phyloP scores from a whole-genome alignment of 345 rosid genomes.

The Aurinia saxatilis region DNA sequence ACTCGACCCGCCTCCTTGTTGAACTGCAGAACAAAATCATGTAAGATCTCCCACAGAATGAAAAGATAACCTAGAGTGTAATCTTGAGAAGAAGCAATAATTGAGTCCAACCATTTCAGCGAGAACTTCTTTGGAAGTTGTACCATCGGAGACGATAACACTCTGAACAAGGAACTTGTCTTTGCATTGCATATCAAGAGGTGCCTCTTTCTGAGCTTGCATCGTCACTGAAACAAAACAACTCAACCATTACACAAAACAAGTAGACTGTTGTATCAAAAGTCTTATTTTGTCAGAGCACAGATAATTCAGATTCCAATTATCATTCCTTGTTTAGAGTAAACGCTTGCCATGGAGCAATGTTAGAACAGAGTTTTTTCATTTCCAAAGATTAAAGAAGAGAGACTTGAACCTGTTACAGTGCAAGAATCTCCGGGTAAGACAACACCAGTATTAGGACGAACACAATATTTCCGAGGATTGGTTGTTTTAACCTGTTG shows the following conservation, averaged over 20 bases:
- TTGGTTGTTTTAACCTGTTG: conserved; percentile 79
- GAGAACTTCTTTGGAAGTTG: conserved; percentile 45
- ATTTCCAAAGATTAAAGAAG: background rate
- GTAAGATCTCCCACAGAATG: background rate
- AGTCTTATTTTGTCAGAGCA: too few relatives aligned
- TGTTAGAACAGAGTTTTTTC: too few relatives aligned
- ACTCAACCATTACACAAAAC: too few relatives aligned
- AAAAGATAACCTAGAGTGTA: background rate
- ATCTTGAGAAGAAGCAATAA: background rate
- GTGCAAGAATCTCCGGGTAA: conserved; percentile 52
- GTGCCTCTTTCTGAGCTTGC: conserved; percentile 90
- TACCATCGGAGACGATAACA: conserved; percentile 51
- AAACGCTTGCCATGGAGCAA: too few relatives aligned
- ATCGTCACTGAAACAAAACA: conserved; percentile 53
- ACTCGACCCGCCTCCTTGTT: conserved; percentile 47
- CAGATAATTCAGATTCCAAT: too few relatives aligned
- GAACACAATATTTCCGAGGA: conserved; percentile 77
- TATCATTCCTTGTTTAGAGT: too few relatives aligned
- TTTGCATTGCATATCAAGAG: conserved; percentile 76
- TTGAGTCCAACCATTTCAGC: conserved; percentile 48
- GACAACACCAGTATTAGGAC: conserved; percentile 76
- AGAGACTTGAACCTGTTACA: conserved; percentile 46
- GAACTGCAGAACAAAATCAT: conserved; percentile 41
- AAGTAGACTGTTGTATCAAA: too few relatives aligned
- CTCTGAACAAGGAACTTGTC: conserved; percentile 89